Evolutionary conservation across 1,284 basidiomycete species (phyloP).

Genomic region (Puccinia horiana): DNA sequence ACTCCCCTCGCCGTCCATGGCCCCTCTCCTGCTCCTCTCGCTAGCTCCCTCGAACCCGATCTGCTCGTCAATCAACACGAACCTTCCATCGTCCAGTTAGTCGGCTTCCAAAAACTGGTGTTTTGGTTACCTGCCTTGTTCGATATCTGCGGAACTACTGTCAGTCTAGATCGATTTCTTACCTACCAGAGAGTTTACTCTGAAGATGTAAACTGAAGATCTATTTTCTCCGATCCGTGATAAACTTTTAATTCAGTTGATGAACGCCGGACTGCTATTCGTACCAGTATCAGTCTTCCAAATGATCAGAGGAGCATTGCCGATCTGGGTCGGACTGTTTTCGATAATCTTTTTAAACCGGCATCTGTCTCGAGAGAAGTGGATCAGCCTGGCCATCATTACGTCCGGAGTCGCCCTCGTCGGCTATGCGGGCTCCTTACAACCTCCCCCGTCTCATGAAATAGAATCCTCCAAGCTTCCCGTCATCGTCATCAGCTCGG

Average conservation of each 20-base stretch:
- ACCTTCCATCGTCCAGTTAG: constrained; percentile 57
- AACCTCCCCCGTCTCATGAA: constrained; percentile 56
- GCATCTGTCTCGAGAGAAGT: constrained; percentile 66
- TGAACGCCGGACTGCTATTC: constrained; percentile 92
- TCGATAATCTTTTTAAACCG: constrained; percentile 88
- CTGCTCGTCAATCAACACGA: constrained; percentile 55
- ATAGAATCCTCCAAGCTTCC: not conserved
- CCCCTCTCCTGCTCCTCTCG: constrained; percentile 60
- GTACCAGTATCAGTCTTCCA: constrained; percentile 97
- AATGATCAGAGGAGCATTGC: constrained; percentile 94
- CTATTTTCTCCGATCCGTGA: no score
- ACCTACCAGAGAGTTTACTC: constrained; percentile 24
- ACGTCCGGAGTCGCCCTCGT: constrained; percentile 88
- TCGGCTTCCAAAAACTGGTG: constrained; percentile 71
- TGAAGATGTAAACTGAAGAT: no score
- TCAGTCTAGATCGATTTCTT: constrained; percentile 57
- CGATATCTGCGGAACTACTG: constrained; percentile 83
- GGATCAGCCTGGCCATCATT: constrained; percentile 85
- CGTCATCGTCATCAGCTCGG: constrained; percentile 56
- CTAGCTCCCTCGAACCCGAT: constrained; percentile 62
- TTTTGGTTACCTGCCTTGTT: constrained; percentile 84
- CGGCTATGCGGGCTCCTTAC: constrained; percentile 83
- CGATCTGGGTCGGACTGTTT: constrained; percentile 91
- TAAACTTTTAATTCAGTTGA: constrained; percentile 64
- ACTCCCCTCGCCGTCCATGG: constrained; percentile 51